Conservation (phyloP, 1,139 yeast genomes). For the Diutina mesorugosa region DNA sequence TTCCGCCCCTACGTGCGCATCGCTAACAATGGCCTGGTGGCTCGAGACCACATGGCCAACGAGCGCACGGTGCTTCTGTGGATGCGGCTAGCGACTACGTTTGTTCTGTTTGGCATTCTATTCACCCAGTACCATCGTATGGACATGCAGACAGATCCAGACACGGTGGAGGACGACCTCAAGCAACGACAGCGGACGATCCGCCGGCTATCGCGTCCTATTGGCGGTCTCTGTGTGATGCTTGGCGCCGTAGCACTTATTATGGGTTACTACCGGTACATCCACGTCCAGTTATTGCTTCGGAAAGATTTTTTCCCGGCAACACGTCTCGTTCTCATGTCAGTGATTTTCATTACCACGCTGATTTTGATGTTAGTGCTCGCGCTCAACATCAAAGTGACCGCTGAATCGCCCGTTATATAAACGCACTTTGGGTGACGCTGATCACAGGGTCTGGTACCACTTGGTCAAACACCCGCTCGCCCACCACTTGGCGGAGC, state of each 20-base stretch:
- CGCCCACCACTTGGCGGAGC: background rate
- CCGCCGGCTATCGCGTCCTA: background rate
- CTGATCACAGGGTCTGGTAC: background rate
- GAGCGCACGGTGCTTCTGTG: slow-evolving; percentile 1
- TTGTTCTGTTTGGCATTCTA: background rate
- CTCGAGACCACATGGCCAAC: slow-evolving; percentile 1
- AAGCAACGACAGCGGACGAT: background rate
- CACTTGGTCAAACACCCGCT: background rate
- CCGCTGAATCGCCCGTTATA: slow-evolving; percentile 10
- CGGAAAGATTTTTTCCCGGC: background rate
- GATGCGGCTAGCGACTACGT: background rate
- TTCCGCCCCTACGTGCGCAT: background rate
- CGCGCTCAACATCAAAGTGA: slow-evolving; percentile 2
- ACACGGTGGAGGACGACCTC: too few species aligned
- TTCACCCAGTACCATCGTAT: background rate
- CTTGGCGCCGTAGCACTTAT: background rate
- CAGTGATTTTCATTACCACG: background rate
- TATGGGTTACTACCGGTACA: background rate
- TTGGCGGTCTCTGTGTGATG: background rate
- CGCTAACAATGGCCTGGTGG: background rate
- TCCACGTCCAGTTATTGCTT: background rate
- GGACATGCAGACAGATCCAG: background rate
- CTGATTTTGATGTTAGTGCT: background rate
- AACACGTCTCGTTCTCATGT: background rate
- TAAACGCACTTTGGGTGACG: background rate